phyloP scores from a whole-genome alignment of 2,329 filamentous ascomycete species.

The Verticillium dahliae region DNA sequence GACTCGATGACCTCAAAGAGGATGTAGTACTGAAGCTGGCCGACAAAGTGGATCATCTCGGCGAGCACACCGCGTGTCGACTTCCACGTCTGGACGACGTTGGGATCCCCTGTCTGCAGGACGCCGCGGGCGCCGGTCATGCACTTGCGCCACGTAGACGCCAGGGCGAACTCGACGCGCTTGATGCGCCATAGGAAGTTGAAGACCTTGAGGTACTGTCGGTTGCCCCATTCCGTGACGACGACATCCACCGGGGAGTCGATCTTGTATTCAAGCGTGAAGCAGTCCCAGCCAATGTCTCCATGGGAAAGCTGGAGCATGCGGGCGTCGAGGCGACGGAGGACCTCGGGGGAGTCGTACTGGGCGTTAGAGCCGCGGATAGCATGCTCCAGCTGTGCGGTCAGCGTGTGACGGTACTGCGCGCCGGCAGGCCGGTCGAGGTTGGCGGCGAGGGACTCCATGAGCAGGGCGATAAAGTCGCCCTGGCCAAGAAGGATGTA shows the following conservation, averaged over 20 bases:
- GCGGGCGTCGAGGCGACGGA: constrained; percentile 87
- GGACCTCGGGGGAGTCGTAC: constrained; percentile 85
- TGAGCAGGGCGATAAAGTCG: constrained; percentile 92
- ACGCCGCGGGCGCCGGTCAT: constrained; percentile 96
- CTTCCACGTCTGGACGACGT: constrained; percentile 79
- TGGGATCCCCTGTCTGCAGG: constrained; percentile 63
- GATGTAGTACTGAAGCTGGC: constrained; percentile 97
- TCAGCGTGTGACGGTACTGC: constrained; percentile 93
- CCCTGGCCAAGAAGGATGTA: constrained; percentile 93
- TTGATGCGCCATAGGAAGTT: constrained; percentile 99
- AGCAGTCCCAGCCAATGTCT: constrained; percentile 98
- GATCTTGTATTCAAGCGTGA: constrained; percentile 97
- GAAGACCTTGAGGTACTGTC: constrained; percentile 97
- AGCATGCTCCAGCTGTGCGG: constrained; percentile 95
- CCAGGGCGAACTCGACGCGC: constrained; percentile 88
- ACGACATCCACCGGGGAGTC: constrained; percentile 95
- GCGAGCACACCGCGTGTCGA: constrained; percentile 79
- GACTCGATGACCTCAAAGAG: constrained; percentile 97
- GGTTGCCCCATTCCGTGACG: constrained; percentile 89
- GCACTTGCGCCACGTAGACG: constrained; percentile 86
- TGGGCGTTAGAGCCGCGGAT: constrained; percentile 97
- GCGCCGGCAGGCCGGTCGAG: constrained; percentile 93
- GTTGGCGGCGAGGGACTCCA: constrained; percentile 92
- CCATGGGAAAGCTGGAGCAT: constrained; percentile 96
- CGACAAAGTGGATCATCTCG: constrained; percentile 98